Percentiles rank a stretch among this genome's conserved stretches.
phyloP scores from a whole-genome alignment of 2,329 filamentous ascomycete genomes.

The Diaporthe eres region DNA sequence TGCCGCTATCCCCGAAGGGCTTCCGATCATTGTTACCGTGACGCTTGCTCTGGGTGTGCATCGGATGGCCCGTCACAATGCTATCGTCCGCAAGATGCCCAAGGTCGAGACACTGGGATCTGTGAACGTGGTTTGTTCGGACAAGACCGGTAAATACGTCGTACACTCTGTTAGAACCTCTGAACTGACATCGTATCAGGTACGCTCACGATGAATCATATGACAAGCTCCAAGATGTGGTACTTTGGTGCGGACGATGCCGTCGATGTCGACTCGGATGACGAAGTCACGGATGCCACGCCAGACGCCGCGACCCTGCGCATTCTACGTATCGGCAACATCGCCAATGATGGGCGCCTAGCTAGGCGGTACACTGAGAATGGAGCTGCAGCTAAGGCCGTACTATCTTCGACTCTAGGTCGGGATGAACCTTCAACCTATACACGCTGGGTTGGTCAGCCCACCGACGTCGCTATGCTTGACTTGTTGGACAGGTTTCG shows the following conservation, averaged over 20 bases:
- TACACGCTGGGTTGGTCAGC: constrained; percentile 96
- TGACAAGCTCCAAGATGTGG: constrained; percentile 98
- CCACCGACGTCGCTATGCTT: constrained; percentile 96
- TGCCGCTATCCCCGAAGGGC: constrained; percentile 93
- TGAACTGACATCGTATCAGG: constrained; percentile 61
- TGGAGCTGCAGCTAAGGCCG: constrained; percentile 79
- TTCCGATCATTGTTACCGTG: constrained; percentile 98
- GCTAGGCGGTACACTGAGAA: constrained; percentile 80
- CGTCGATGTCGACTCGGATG: constrained; percentile 68
- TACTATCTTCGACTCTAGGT: constrained; percentile 87
- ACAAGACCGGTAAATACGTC: constrained; percentile 82
- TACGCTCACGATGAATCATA: constrained; percentile 96
- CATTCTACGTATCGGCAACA: constrained; percentile 92
- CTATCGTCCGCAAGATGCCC: constrained; percentile 94
- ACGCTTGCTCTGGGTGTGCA: constrained; percentile 95
- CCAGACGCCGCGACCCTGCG: constrained; percentile 82
- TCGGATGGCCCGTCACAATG: constrained; percentile 94
- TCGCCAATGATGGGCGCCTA: constrained; percentile 93
- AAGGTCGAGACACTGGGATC: constrained; percentile 98
- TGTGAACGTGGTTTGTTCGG: constrained; percentile 99
- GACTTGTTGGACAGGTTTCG: constrained; percentile 92
- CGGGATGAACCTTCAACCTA: constrained; percentile 73
- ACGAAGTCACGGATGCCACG: constrained; percentile 67
- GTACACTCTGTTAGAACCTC: no score
- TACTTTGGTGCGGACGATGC: constrained; percentile 79